Evolutionary conservation across 2,329 filamentous ascomycete genomes (phyloP), one percentile per base, ranked within the genome.

Genomic region (Trichophyton schoenleinii): DNA sequence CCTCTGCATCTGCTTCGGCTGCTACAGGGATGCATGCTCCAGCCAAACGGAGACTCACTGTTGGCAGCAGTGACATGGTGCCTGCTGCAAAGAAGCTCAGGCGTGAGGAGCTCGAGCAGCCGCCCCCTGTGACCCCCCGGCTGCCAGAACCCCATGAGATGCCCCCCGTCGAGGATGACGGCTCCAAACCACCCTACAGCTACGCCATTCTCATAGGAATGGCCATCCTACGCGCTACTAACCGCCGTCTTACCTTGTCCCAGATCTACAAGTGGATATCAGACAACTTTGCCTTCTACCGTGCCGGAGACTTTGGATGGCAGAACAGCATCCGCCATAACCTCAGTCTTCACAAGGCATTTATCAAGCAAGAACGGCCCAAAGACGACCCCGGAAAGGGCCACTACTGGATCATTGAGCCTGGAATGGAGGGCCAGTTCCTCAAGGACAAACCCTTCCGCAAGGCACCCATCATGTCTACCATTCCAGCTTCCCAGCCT

Each of bases 241-340:
- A 87, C 64, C 86, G 91, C 63, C 87, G 89, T 59, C 80, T 97
- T 64, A 97, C 94, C 0, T 81, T 99, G 18, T 86, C 91, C 28
- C 91, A 96, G 73, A 99, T 99, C 67, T 99, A 97, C 81, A 96
- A 95, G 72, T 99, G 94, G 92, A 97, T 99, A 68, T 95, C 90
- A n/a, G 89, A 95, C 72, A 91, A 87, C 18, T 97, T 88, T 72
- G 86, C 83, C 3, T 96, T 92, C 75, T 99, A 97, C 78, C 86
- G 83, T 67, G 83, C 85, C 49, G 83, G 86, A 61, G 91, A 96
- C 68, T 85, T 88, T 9, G 92, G 94, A 65, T 99, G 94, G 94
- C 92, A 97, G 75, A 99, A 99, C 75, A 97, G 94, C 77, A 99
- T 99, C 72, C 88, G 94, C 38, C 94, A 99, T 75, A 99, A 99